A percentile compares a stretch with the other conserved stretches of the same genome.
Conservation (phyloP, 2,329 filamentous ascomycete genomes). For the Alternaria arbusti region DNA sequence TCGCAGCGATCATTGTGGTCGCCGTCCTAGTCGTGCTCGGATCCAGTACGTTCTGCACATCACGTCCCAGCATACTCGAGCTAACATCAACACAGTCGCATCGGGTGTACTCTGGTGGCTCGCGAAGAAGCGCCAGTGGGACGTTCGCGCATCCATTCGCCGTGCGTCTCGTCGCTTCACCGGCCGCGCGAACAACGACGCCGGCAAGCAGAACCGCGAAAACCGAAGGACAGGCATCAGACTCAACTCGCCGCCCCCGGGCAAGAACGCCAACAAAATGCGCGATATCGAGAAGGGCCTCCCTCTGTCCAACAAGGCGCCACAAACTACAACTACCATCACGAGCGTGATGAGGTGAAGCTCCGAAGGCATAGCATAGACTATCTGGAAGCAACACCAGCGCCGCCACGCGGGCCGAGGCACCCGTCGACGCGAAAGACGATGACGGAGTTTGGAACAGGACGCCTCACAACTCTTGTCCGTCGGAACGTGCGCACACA, state of each 20-base stretch:
- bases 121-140: slow-evolving; percentile 86
- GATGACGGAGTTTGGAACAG: neutral
- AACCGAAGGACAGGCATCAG: slow-evolving; percentile 46
- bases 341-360: slow-evolving; percentile 34
- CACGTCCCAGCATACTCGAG: neutral
- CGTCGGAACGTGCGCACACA: neutral
- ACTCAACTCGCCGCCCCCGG: slow-evolving; percentile 43
- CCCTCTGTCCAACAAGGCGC: slow-evolving; percentile 26
- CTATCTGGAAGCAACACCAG: neutral
- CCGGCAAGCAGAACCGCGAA: slow-evolving; percentile 35
- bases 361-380: neutral
- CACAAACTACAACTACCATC: slow-evolving; percentile 43
- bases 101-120: slow-evolving; percentile 75
- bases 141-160: slow-evolving; percentile 72
- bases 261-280: slow-evolving; percentile 23
- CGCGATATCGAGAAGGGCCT: slow-evolving; percentile 47
- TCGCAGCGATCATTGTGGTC: slow-evolving; percentile 78
- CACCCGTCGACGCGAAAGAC: slow-evolving; percentile 1
- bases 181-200: slow-evolving; percentile 42
- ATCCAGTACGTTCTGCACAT: slow-evolving; percentile 64
- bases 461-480: neutral
- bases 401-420: neutral
- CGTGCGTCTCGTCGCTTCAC: slow-evolving; percentile 63
- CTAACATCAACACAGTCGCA: slow-evolving; percentile 57
- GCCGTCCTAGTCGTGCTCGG: slow-evolving; percentile 66